phyloP scores from a whole-genome alignment of 306 rosid genomes.

The Ochetophila trinervis region DNA sequence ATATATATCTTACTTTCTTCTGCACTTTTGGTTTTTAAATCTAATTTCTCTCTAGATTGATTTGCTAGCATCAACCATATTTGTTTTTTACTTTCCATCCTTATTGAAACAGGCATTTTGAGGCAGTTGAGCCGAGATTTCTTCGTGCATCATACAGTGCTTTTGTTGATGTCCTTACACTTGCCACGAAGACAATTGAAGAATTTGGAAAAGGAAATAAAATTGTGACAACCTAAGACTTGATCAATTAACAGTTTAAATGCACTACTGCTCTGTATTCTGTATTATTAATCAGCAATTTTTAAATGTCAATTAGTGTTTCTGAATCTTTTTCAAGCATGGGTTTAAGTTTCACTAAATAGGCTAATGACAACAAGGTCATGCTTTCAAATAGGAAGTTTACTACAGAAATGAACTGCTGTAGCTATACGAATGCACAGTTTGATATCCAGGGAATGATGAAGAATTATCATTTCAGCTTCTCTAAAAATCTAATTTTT shows the following conservation, averaged over 20 bases:
- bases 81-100: conserved; percentile 3
- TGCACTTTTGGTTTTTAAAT: not conserved
- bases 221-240: conserved; percentile 31
- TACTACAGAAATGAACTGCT: not conserved
- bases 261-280: not conserved
- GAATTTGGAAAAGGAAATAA: conserved; percentile 69
- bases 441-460: not conserved
- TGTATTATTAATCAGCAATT: not conserved
- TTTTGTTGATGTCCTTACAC: conserved; percentile 66
- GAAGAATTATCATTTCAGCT: not conserved
- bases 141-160: conserved; percentile 86
- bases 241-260: conserved; percentile 3
- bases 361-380: not conserved
- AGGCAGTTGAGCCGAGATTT: conserved; percentile 89
- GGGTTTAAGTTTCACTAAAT: conserved; percentile 8
- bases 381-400: not conserved
- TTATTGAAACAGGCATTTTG: conserved; percentile 58
- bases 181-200: conserved; percentile 80
- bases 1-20: not conserved
- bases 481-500: not conserved
- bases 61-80: not conserved
- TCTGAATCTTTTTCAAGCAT: conserved; percentile 1
- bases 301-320: not conserved
- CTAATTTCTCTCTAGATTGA: too few relatives aligned
- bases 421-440: not conserved